Evolutionary conservation across 805 yeast species (phyloP).

Genomic region (Saccharomyces paradoxus): DNA sequence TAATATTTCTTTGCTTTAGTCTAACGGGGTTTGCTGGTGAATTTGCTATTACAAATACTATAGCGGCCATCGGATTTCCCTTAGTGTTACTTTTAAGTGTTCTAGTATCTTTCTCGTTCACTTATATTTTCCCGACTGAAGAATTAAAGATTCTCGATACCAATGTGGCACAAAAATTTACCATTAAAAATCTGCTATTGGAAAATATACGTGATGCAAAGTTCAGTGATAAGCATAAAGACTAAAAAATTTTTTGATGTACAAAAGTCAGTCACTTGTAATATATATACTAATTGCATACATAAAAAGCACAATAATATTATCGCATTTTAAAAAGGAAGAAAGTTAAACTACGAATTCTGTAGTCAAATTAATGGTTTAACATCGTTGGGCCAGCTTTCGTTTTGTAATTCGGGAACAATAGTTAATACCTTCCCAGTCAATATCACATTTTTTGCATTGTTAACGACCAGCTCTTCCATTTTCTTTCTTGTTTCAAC

Average conservation of each 20-base stretch:
- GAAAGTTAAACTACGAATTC: not conserved
- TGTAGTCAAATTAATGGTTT: not conserved
- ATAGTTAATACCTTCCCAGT: conserved; percentile 64
- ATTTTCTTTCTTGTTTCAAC: conserved; percentile 65
- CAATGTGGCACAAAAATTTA: conserved; percentile 49
- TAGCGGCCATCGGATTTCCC: conserved; percentile 92
- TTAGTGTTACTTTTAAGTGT: conserved; percentile 65
- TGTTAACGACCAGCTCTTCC: conserved; percentile 73
- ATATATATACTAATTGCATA: not conserved
- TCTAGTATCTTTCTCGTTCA: conserved; percentile 55
- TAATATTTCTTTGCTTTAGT: conserved; percentile 49
- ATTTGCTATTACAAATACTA: conserved; percentile 75
- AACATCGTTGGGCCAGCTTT: conserved; percentile 20
- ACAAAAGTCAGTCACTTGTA: not conserved
- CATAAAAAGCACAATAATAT: not conserved
- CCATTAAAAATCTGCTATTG: conserved; percentile 38
- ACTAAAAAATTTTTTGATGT: not conserved
- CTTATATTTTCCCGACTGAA: conserved; percentile 48
- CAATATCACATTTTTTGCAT: conserved; percentile 48
- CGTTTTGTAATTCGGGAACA: conserved; percentile 67
- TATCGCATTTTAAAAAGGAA: not conserved
- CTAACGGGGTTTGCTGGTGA: conserved; percentile 68
- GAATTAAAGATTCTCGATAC: conserved; percentile 62
- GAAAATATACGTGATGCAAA: conserved; percentile 13
- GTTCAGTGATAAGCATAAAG: not conserved